These are phyloP conservation scores for Kodamaea ohmeri DNA, from an alignment of 1,139 yeast genomes.

Conservation along the genomic window DNA sequence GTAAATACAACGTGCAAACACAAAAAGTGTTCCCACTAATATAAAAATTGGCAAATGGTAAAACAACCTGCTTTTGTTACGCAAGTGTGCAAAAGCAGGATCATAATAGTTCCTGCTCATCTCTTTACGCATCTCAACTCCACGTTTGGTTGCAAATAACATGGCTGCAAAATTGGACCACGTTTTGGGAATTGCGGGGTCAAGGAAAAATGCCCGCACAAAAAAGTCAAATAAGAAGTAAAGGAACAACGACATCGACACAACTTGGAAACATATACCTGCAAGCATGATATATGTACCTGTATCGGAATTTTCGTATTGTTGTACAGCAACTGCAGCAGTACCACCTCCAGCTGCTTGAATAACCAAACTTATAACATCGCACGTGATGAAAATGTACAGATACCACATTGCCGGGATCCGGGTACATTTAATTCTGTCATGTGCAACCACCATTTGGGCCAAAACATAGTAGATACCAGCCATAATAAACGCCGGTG, in stretches of 20 bases:
- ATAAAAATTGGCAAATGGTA: slow-evolving; percentile 26
- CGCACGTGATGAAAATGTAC: slow-evolving; percentile 35
- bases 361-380: slow-evolving; percentile 29
- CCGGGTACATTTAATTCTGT: slow-evolving; percentile 27
- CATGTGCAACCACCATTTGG: slow-evolving; percentile 27
- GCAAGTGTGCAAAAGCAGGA: slow-evolving; percentile 15
- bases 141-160: slow-evolving; percentile 25
- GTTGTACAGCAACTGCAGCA: slow-evolving; percentile 27
- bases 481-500: slow-evolving; percentile 71
- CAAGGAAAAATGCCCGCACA: slow-evolving; percentile 22
- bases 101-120: slow-evolving; percentile 21
- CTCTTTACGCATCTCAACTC: slow-evolving; percentile 15
- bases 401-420: slow-evolving; percentile 36
- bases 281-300: slow-evolving; percentile 40
- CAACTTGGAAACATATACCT: slow-evolving; percentile 39
- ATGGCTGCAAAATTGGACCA: slow-evolving; percentile 16
- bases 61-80: slow-evolving; percentile 17
- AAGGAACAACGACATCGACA: slow-evolving; percentile 35
- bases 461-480: slow-evolving; percentile 69
- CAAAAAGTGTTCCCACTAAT: slow-evolving; percentile 20
- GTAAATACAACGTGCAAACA: slow-evolving; percentile 32
- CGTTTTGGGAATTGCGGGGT: slow-evolving; percentile 2
- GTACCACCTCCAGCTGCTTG: slow-evolving; percentile 41
- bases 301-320: slow-evolving; percentile 16
- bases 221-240: slow-evolving; percentile 28